A percentile compares a stretch with the other conserved stretches of the same genome.
These are phyloP conservation scores for Aspergillus luchuensis DNA, from an alignment of 2,329 filamentous ascomycete species.

Conservation along the genomic window DNA sequence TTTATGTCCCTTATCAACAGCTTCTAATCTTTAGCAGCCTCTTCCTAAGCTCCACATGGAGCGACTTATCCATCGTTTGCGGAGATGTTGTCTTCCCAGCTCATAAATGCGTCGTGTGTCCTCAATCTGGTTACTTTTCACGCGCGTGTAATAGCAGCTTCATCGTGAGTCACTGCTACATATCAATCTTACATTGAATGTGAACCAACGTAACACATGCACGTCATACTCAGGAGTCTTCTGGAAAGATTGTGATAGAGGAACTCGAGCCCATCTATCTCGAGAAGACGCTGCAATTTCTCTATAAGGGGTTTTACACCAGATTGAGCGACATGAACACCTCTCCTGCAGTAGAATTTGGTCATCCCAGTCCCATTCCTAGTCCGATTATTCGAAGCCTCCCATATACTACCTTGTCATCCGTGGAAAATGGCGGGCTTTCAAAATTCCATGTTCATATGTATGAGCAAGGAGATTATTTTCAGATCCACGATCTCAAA, in stretches of 20 bases:
- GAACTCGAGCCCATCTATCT: background rate
- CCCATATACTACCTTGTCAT: no score
- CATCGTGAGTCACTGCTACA: background rate
- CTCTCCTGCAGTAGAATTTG: background rate
- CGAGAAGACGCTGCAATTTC: background rate
- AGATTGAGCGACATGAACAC: background rate
- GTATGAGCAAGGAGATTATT: slow-evolving; percentile 6
- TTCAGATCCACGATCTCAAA: background rate
- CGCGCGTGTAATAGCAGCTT: background rate
- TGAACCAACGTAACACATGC: background rate
- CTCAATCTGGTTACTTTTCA: background rate
- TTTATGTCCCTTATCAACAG: background rate
- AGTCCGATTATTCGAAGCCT: background rate
- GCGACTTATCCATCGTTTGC: slow-evolving; percentile 4
- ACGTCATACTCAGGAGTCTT: background rate
- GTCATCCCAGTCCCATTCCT: background rate
- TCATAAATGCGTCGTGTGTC: slow-evolving; percentile 6
- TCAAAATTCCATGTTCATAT: background rate
- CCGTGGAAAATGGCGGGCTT: background rate
- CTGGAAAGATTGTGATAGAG: background rate
- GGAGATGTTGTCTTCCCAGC: background rate
- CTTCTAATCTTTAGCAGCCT: background rate
- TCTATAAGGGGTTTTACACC: background rate
- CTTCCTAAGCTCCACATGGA: background rate
- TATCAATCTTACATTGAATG: background rate